phyloP scores from a whole-genome alignment of 345 rosid species.

The Lepidium africanum region DNA sequence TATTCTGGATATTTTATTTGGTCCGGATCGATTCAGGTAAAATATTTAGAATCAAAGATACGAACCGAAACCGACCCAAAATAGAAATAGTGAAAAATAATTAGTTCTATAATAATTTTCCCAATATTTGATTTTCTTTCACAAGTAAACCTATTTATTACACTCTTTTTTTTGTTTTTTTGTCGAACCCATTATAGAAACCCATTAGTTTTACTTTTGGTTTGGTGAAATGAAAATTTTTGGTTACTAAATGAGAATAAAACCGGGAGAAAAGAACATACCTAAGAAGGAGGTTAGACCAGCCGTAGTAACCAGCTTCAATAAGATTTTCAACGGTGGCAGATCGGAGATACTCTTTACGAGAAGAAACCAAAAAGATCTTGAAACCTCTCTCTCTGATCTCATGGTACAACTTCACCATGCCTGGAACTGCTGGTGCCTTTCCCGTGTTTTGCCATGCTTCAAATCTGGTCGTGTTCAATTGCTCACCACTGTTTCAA shows the following conservation, averaged over 20 bases:
- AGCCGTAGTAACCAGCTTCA: constrained; percentile 68
- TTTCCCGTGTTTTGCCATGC: constrained; percentile 61
- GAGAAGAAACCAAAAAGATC: constrained; percentile 71
- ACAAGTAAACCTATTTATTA: neutral
- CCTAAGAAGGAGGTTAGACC: constrained; percentile 69
- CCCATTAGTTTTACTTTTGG: neutral
- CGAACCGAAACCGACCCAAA: no score
- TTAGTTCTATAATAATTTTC: no score
- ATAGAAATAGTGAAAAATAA: no score
- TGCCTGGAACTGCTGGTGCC: constrained; percentile 59
- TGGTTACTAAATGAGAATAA: neutral
- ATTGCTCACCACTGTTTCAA: constrained; percentile 52
- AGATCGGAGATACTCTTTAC: constrained; percentile 65
- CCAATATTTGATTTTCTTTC: no score
- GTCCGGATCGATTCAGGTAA: no score
- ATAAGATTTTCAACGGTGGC: constrained; percentile 78
- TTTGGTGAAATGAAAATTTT: neutral
- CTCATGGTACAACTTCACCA: constrained; percentile 50
- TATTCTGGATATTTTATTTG: no score
- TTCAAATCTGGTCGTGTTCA: constrained; percentile 50
- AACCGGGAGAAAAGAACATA: neutral
- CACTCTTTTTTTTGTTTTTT: neutral
- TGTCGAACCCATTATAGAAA: neutral
- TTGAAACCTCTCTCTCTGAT: constrained; percentile 59
- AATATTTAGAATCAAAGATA: no score